Evolutionary conservation across 2,329 filamentous ascomycete species (phyloP).

Genomic region (Trichoderma sp.): DNA sequence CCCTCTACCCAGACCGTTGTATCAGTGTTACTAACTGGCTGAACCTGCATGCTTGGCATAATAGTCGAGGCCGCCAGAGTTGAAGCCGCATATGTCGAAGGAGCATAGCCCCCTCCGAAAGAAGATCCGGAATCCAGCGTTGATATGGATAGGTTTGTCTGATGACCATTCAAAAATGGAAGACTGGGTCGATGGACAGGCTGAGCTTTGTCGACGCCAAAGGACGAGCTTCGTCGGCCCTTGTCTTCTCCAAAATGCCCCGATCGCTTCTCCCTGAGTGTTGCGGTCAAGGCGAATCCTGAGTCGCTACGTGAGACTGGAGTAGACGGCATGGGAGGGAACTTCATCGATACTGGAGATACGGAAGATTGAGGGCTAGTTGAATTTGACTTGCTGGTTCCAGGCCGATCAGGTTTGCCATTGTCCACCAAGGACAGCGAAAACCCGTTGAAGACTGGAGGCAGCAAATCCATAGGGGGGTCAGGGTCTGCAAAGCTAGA

Average conservation of each 20-base stretch:
- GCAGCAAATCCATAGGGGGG: constrained; percentile 53
- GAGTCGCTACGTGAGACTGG: constrained; percentile 90
- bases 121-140: constrained; percentile 70
- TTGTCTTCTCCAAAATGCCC: constrained; percentile 81
- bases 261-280: constrained; percentile 89
- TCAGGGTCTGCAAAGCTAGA: constrained; percentile 77
- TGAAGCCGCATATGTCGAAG: constrained; percentile 83
- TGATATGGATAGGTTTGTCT: constrained; percentile 62
- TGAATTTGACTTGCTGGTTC: constrained; percentile 69
- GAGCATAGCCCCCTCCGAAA: constrained; percentile 71
- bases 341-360: constrained; percentile 78
- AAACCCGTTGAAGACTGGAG: constrained; percentile 90
- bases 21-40: constrained; percentile 77
- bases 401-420: constrained; percentile 72
- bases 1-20: constrained; percentile 84
- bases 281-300: constrained; percentile 82
- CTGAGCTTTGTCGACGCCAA: constrained; percentile 74
- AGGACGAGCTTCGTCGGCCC: constrained; percentile 90
- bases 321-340: constrained; percentile 75
- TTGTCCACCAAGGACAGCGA: constrained; percentile 72
- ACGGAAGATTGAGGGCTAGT: constrained; percentile 66
- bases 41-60: constrained; percentile 82
- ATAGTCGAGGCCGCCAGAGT: constrained; percentile 83
- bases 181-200: constrained; percentile 69
- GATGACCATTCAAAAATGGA: constrained; percentile 72